Evolutionary conservation across 495 filamentous ascomycete species (phyloP), one percentile per base, ranked within the genome.

Genomic region (Aspergillus homomorphus): DNA sequence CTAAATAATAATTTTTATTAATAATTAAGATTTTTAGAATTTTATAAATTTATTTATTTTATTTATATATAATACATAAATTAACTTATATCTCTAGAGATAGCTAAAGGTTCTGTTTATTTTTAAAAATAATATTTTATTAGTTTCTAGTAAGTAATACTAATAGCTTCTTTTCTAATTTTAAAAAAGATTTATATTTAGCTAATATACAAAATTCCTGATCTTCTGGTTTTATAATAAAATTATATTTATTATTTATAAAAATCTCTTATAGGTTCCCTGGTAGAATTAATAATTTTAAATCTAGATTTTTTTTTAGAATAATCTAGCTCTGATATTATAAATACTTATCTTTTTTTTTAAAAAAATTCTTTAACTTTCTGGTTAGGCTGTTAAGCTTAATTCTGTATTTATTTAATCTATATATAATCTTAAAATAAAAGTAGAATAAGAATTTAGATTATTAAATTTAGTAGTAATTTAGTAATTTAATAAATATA

Each of bases 401-500:
- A 2, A 15, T 54, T 1, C 43, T 54, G 21, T 42, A 54, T 7
- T 54, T 38, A 10, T 44, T 20, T 12, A 23, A 23, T 3, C n/a
- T 43, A 43, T 42, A 54, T 42, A 54, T 43, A 42, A 43, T 54
- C 23, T 54, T 44, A 54, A 54, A 54, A 44, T 54, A 43, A 54
- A 54, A 54, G 15, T 44, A 43, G 22, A 44, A 44, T 23, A 54
- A 18, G 22, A 44, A 43, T 44, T 54, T n/a, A 38, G 16, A 54
- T 33, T 41, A 43, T 9, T 44, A 23, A n/a, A n/a, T 54, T n/a
- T 54, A 44, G 23, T 54, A 54, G 5, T 43, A 54, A 23, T 54
- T 54, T 3, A 54, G 10, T 38, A 54, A 21, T 23, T 43, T 42
- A 23, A 54, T 54, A 4, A 54, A 54, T 43, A 44, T 54, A 54